Base-by-base conservation (phyloP, 805 yeast genomes). In the Cyberlindnera mycetangii region DNA sequence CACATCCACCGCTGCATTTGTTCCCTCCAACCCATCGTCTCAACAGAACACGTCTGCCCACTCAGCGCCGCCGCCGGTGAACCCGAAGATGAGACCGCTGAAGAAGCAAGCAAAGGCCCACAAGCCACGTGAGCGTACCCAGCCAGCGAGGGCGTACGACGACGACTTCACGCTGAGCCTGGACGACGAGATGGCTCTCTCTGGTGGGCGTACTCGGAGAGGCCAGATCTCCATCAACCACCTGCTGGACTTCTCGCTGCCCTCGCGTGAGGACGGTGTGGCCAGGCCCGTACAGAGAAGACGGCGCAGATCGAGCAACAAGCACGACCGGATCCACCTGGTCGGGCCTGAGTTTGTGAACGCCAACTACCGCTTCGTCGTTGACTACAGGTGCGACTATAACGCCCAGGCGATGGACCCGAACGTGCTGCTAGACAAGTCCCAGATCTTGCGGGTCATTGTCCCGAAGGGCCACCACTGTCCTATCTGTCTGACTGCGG, bases 401-500 rank as follows among this genome's bases (percentile, higher is more conserved):
- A 60, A 67, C 20, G 67, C 76, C 9, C 92, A 86, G 58, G 67
- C 73, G 34, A 50, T 75, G 17, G 92, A 89, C 58, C 93, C 97
- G 2, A 89, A 87, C 58, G 62, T 79, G n/a, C 83, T 86, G 0
- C 68, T 92, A 3, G 77, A 82, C 14, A 73, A 77, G 47, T 69
- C 71, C 4, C 71, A 76, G 31, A 79, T 93, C 5, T 62, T 83
- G 25, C 70, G 96, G 39, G 88, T 92, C 6, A 61, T 89, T n/a
- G 83, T 80, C 1, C 84, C 92, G 12, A 78, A 75, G 48, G 83
- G 84, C 1, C 83, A 83, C 53, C 81, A 82, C 31, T 93, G 99
- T 60, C 98, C 99, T 0, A 92, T 93, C 21, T 93, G 99, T 62
- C 69, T 93, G 12, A 75, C 83, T 25, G 95, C 88, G 40, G 82